Percentiles rank a stretch among this genome's conserved stretches.
Evolutionary conservation across 2,329 filamentous ascomycete genomes (phyloP).

Genomic region (Phyllosticta citrichinensis): DNA sequence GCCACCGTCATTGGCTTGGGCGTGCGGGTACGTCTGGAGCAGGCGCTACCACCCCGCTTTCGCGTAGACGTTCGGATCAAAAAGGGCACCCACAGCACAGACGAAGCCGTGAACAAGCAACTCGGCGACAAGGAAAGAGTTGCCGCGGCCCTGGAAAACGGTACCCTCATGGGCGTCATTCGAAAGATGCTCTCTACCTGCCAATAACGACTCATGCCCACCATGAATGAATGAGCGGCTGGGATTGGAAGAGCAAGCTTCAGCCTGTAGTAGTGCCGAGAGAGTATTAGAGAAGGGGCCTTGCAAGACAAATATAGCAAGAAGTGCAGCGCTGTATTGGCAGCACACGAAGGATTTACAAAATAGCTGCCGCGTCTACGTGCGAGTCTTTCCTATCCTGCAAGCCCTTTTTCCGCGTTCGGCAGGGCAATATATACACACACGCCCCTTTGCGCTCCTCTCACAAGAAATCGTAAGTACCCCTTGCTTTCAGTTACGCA

Average conservation of each 20-base stretch:
- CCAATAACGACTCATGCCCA: constrained; percentile 34
- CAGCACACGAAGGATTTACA: neutral
- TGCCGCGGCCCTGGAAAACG: constrained; percentile 88
- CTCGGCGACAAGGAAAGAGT: constrained; percentile 93
- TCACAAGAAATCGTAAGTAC: neutral
- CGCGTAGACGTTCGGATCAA: constrained; percentile 90
- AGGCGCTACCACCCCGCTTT: constrained; percentile 83
- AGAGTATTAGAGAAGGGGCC: neutral
- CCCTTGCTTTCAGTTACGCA: neutral
- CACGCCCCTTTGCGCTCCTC: neutral
- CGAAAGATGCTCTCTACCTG: constrained; percentile 91
- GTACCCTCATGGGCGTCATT: constrained; percentile 75
- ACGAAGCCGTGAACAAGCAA: constrained; percentile 94
- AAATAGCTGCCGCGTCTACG: neutral
- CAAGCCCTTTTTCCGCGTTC: neutral
- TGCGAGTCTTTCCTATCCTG: neutral
- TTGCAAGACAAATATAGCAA: constrained; percentile 4
- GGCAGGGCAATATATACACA: neutral
- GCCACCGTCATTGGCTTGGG: constrained; percentile 94
- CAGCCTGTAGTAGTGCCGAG: neutral
- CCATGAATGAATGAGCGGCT: neutral
- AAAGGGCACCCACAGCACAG: constrained; percentile 89
- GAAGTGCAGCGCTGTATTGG: constrained; percentile 3
- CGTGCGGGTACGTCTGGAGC: constrained; percentile 81
- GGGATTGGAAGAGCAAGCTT: neutral